phyloP scores from a whole-genome alignment of 176 grass and related monocot species.

The Musa schizocarpa region DNA sequence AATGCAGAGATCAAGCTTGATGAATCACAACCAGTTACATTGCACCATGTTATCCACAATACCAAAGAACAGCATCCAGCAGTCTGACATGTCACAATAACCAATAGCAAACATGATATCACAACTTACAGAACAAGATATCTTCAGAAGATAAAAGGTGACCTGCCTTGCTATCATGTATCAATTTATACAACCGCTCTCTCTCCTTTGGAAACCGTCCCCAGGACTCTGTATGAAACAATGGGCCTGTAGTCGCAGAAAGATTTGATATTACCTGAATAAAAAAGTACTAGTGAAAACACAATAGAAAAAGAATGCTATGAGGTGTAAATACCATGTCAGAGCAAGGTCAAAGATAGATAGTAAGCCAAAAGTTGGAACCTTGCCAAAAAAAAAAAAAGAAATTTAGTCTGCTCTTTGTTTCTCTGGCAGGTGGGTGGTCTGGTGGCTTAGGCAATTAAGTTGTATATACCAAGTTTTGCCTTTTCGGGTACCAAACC shows the following conservation, averaged over 20 bases:
- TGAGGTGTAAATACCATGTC: neutral
- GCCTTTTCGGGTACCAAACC: too few species aligned
- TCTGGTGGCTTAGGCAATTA: too few species aligned
- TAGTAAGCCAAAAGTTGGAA: too few species aligned
- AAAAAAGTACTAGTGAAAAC: neutral
- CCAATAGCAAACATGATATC: neutral
- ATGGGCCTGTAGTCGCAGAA: constrained; percentile 59
- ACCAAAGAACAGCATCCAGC: too few species aligned
- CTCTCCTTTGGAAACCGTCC: constrained; percentile 79
- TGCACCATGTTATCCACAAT: neutral
- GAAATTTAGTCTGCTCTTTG: too few species aligned
- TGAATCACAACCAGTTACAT: neutral
- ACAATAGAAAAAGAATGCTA: neutral
- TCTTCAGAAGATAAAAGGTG: constrained; percentile 7
- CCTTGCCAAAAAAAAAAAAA: too few species aligned
- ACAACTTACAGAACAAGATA: constrained; percentile 8
- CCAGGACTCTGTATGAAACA: constrained; percentile 81
- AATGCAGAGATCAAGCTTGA: too few species aligned
- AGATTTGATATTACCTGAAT: constrained; percentile 92
- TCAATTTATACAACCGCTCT: constrained; percentile 66
- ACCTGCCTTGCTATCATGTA: constrained; percentile 74
- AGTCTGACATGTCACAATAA: neutral
- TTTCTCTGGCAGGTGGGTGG: too few species aligned
- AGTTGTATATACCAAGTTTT: too few species aligned
- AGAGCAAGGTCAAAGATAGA: neutral